Percentiles rank a stretch among this genome's conserved stretches.
Conservation (phyloP, 1,139 yeast genomes). For the Saccharomyces hybrid region DNA sequence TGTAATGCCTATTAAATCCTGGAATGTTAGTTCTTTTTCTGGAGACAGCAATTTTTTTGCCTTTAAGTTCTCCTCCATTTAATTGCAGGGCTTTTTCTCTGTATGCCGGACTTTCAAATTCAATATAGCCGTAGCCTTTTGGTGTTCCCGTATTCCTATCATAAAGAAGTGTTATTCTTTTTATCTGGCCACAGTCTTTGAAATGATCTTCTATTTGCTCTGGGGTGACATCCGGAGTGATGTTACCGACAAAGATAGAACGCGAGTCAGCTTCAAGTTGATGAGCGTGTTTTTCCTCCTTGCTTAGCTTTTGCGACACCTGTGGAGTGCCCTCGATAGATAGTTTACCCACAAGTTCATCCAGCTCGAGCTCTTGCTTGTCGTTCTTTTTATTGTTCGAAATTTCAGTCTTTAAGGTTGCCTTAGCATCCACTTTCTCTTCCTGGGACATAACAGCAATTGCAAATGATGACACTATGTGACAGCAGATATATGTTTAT, state of each 20-base stretch:
- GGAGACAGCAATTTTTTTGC: slow-evolving; percentile 48
- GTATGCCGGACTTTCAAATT: slow-evolving; percentile 43
- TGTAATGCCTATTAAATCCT: neutral
- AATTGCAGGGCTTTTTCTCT: slow-evolving; percentile 47
- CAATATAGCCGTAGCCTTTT: slow-evolving; percentile 65
- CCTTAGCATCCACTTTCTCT: neutral
- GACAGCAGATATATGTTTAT: neutral
- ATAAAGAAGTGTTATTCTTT: slow-evolving; percentile 63
- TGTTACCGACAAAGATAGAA: slow-evolving; percentile 81
- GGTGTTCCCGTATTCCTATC: slow-evolving; percentile 46
- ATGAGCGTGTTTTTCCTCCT: slow-evolving; percentile 26
- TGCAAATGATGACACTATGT: neutral
- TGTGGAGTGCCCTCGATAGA: neutral
- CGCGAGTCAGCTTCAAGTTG: slow-evolving; percentile 57
- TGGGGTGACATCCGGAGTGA: slow-evolving; percentile 73
- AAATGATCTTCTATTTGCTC: slow-evolving; percentile 76
- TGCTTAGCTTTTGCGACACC: slow-evolving; percentile 4
- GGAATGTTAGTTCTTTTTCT: slow-evolving; percentile 67
- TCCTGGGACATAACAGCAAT: neutral
- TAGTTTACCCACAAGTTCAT: neutral
- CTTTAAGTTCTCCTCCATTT: slow-evolving; percentile 46
- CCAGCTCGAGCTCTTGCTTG: neutral
- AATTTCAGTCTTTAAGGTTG: neutral
- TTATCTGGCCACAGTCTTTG: slow-evolving; percentile 64
- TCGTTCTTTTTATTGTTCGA: neutral